Conservation (phyloP, 1,284 basidiomycete species). For the Moniliella sp. region DNA sequence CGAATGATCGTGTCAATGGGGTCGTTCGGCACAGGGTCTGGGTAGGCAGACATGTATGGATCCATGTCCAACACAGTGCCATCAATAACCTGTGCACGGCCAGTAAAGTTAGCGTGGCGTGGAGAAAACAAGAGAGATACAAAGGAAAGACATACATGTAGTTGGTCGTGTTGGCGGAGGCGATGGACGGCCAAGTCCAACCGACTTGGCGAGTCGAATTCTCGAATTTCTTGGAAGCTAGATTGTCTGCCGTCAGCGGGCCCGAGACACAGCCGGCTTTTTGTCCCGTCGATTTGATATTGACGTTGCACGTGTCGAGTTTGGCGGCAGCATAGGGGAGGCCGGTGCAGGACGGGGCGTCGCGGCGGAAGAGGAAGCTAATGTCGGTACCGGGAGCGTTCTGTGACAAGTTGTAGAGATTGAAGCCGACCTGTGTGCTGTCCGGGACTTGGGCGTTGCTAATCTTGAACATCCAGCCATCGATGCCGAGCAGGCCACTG, state of each 20-base stretch:
- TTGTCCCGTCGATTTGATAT: slow-evolving; percentile 10
- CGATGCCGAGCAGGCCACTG: slow-evolving; percentile 43
- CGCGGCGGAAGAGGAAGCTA: slow-evolving; percentile 49
- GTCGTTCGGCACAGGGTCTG: slow-evolving; percentile 49
- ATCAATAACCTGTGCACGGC: slow-evolving; percentile 60
- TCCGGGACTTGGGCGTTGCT: slow-evolving; percentile 39
- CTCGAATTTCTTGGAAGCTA: slow-evolving; percentile 7
- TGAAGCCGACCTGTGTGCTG: slow-evolving; percentile 42
- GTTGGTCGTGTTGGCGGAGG: slow-evolving; percentile 9
- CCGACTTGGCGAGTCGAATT: slow-evolving; percentile 14
- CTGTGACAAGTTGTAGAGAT: slow-evolving; percentile 41
- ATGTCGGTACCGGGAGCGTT: slow-evolving; percentile 55
- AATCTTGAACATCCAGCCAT: slow-evolving; percentile 58
- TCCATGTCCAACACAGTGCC: slow-evolving; percentile 79
- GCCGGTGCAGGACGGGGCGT: slow-evolving; percentile 43
- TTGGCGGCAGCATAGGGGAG: slow-evolving; percentile 42
- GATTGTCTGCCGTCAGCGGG: slow-evolving; percentile 7
- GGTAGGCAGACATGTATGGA: slow-evolving; percentile 60
- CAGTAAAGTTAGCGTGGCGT: slow-evolving; percentile 37
- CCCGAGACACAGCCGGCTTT: slow-evolving; percentile 42
- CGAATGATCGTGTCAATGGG: slow-evolving; percentile 64
- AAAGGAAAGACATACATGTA: too few species aligned
- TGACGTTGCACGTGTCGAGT: slow-evolving; percentile 46
- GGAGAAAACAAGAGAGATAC: slow-evolving; percentile 34
- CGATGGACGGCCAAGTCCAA: slow-evolving; percentile 25